Base-by-base conservation (phyloP, 768 basidiomycete genomes). In the Boletus rex-veris region DNA sequence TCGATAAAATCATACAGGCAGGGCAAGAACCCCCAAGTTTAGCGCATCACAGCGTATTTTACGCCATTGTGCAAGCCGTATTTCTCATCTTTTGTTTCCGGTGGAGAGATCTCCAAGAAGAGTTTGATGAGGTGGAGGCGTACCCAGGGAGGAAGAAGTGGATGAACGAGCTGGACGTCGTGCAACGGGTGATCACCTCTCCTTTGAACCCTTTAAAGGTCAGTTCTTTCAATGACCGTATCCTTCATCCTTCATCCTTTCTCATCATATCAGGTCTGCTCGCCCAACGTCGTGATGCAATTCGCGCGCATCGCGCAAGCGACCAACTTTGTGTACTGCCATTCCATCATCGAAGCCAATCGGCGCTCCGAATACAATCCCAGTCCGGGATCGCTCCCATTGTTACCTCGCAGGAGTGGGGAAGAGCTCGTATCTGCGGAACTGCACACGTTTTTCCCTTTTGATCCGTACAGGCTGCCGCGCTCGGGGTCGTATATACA, bases 61-160 rank as follows among this genome's bases (percentile, higher is more conserved):
- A 98, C 67, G 93, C 95, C 3, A 88, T 96, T 31, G 74, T 85
- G 0, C 97, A 98, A 65, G 87, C 95, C 0, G 83, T 94, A 10
- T 95, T 99, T 67, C 79, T 98, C 58, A 92, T 99, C 58, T 99
- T 99, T 70, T 98, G 97, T 70, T 99, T 98, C 73, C 78, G 97
- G 11, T 98, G 96, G 96, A 75, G 91, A 55, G 97, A 98, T 59
- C 73, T 98, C 35, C 68, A 82, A 39, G 81, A 83, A 46, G 80
- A 79, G 19, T 74, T 74, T n/a, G 77, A 81, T 14, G 87, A 85
- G 6, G 77, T 74, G 21, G 80, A 76, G 21, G 79, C 77, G 21
- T 81, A 78, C 36, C 74, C 69, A 19, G 72, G 57, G 30, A 60
- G 68, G 51, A 84, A 81, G 59, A 87, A 85, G 68, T 99, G 97